phyloP scores from a whole-genome alignment of 805 yeast species.

The Diddensiella transvaalensis region DNA sequence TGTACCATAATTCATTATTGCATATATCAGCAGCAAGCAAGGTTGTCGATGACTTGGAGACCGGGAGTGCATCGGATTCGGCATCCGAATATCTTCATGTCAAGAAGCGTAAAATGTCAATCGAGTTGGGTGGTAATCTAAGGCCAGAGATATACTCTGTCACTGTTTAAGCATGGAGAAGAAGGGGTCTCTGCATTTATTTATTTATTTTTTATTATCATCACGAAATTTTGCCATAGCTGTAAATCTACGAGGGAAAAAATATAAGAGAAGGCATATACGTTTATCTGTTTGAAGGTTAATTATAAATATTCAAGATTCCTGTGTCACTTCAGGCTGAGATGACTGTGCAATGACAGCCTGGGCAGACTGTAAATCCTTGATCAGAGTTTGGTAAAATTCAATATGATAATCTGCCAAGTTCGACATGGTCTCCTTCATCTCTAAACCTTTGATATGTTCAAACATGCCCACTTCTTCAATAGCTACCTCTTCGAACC shows the following conservation, averaged over 20 bases:
- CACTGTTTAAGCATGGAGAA: constrained; percentile 2
- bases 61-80: too few species aligned
- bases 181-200: not conserved
- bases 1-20: constrained; percentile 17
- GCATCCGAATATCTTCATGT: not conserved
- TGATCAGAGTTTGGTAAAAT: constrained; percentile 64
- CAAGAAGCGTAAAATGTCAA: constrained; percentile 20
- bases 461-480: constrained; percentile 69
- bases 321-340: not conserved
- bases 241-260: too few species aligned
- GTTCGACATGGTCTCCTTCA: constrained; percentile 64
- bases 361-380: constrained; percentile 53
- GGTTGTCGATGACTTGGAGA: not conserved
- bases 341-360: not conserved
- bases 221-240: too few species aligned
- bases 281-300: too few species aligned
- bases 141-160: constrained; percentile 13
- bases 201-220: too few species aligned
- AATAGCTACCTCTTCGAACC: constrained; percentile 53
- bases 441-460: constrained; percentile 70
- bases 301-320: not conserved
- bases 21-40: not conserved
- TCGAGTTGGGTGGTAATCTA: constrained; percentile 10
- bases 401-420: constrained; percentile 73
- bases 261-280: too few species aligned